These are phyloP conservation scores for Nicotiana knightiana DNA, from an alignment of 257 asterid genomes.

Conservation along the genomic window DNA sequence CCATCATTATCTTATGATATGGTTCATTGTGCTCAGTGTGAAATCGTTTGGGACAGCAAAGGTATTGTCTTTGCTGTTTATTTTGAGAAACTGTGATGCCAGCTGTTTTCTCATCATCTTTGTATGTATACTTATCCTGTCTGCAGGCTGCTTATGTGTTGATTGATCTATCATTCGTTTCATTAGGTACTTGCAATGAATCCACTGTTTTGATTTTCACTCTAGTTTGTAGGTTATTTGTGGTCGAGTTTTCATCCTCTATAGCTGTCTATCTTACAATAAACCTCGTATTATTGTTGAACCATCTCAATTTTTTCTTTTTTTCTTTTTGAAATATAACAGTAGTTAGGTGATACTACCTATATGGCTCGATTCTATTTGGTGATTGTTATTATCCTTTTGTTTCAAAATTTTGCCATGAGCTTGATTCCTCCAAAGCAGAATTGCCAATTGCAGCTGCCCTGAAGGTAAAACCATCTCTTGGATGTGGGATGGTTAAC, in stretches of 20 bases:
- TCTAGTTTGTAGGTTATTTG: not conserved
- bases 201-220: not conserved
- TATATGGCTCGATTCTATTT: not conserved
- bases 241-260: not conserved
- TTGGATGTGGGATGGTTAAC: not conserved
- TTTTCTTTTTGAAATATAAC: not conserved
- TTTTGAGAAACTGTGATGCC: not conserved
- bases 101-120: not conserved
- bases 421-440: not conserved
- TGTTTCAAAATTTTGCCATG: not conserved
- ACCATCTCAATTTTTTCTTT: not conserved
- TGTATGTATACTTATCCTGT: not conserved
- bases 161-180: not conserved
- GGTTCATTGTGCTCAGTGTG: conserved; percentile 97
- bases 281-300: not conserved
- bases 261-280: not conserved
- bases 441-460: not conserved
- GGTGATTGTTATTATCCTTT: not conserved
- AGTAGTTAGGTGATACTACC: not conserved
- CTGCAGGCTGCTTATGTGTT: not conserved
- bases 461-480: not conserved
- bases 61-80: conserved; percentile 31
- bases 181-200: not conserved
- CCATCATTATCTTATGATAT: conserved; percentile 92
- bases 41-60: conserved; percentile 84